Evolutionary conservation across 2,329 filamentous ascomycete genomes (phyloP), one percentile per base, ranked within the genome.

Genomic region (Alternaria sp.): DNA sequence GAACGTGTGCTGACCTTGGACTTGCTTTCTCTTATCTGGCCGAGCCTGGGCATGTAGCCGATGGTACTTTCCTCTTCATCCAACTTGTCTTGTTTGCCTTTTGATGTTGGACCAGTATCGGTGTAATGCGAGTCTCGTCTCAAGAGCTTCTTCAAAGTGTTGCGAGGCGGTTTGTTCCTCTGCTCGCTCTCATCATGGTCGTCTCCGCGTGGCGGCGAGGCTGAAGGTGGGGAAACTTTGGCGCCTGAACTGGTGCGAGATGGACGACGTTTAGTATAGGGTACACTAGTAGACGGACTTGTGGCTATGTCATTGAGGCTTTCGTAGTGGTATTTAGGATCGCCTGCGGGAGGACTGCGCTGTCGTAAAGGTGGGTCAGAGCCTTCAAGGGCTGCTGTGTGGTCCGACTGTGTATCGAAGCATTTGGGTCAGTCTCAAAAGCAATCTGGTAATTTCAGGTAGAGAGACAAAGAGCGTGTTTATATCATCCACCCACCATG

Each of bases 11-110:
- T 63, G 51, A 78, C 75, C 50, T 69, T 77, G 51, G 77, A 75
- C 52, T 68, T 77, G 9, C 68, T 69, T 62, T 81, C 80, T 45
- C 73, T 65, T 68, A 80, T 80, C 37, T 77, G 78, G 63, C 70
- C 67, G 21, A 81, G 74, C 52, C 72, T 76, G 37, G 80, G 78
- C 40, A 78, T 70, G 67, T 77, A 80, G 29, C 68, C 69, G 21
- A 53, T 44, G 1, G 52, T 60, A 51, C 71, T 70, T 39, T 65
- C 69, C 21, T 64, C 64, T 44, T 62, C 59, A 3, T 68, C 60
- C 3, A 54, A 26, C 24, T 65, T 56, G 23, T 63, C 60, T n/a
- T 69, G 65, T 26, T 60, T 62, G 37, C 54, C 51, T 17, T 52
- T 58, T 10, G 64, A 61, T 14, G 46, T 21, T 13, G 56, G 53